These are phyloP conservation scores for Funneliformis caledonium DNA, from an alignment of 371 early-diverging fungal genomes.

Conservation along the genomic window DNA sequence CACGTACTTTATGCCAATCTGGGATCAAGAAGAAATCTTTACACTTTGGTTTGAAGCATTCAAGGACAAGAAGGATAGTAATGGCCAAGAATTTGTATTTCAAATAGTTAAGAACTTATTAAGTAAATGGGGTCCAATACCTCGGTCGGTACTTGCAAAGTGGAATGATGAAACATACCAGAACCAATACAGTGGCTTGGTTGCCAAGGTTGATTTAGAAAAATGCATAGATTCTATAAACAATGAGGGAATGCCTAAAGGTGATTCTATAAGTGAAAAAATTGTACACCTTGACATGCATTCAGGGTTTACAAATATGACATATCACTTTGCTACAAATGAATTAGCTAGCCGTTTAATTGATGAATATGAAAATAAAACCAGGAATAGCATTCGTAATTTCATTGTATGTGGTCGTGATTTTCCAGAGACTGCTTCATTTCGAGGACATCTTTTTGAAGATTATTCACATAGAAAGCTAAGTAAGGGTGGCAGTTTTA, in stretches of 20 bases:
- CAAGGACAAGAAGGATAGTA: constrained; percentile 12
- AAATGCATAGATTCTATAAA: constrained; percentile 1
- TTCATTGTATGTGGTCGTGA: no score
- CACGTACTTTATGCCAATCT: constrained; percentile 20
- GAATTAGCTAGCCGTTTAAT: no score
- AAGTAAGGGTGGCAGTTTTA: no score
- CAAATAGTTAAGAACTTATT: neutral
- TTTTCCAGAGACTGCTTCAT: no score
- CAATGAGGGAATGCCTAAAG: neutral
- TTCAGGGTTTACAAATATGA: no score
- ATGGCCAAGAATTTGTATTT: constrained; percentile 3
- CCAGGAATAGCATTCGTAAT: no score
- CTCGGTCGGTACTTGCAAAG: neutral
- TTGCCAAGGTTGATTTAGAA: neutral
- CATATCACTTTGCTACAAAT: no score
- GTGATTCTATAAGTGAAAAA: constrained; percentile 12
- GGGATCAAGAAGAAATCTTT: constrained; percentile 10
- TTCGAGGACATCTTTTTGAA: no score
- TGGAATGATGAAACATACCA: neutral
- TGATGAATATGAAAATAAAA: no score
- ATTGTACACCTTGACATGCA: neutral
- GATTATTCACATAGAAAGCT: no score
- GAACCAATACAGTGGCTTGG: neutral
- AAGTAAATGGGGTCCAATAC: constrained; percentile 10
- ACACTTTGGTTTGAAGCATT: constrained; percentile 6